Conservation (phyloP, 805 yeast genomes). For the Nakazawaea holstii region DNA sequence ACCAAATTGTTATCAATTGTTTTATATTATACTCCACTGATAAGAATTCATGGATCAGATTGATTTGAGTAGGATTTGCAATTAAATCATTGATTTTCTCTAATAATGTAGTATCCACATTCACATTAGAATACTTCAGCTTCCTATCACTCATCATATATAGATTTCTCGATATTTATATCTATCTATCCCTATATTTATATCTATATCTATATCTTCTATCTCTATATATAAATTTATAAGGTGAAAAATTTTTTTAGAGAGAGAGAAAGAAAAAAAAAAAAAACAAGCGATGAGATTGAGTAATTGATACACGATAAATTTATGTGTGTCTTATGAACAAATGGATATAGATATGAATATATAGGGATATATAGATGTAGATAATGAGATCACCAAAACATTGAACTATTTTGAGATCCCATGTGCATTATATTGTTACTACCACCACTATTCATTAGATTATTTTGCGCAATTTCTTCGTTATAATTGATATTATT, state of each 20-base stretch:
- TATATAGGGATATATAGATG: not conserved
- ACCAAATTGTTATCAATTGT: constrained; percentile 35
- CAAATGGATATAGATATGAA: too few relatives aligned
- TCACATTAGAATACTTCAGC: not conserved
- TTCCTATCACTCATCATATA: not conserved
- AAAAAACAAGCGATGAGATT: not conserved
- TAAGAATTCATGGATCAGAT: constrained; percentile 23
- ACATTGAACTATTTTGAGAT: not conserved
- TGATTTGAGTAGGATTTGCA: constrained; percentile 6
- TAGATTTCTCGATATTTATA: too few relatives aligned
- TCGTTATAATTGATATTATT: not conserved
- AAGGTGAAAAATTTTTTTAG: not conserved
- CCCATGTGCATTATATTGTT: not conserved
- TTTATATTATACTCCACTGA: constrained; percentile 22
- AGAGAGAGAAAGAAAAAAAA: not conserved
- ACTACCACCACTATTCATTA: not conserved
- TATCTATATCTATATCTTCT: too few relatives aligned
- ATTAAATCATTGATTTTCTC: not conserved
- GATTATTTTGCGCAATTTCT: too few relatives aligned
- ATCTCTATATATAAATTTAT: not conserved
- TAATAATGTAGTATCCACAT: constrained; percentile 1
- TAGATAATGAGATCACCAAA: not conserved
- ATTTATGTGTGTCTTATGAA: too few relatives aligned
- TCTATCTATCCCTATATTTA: too few relatives aligned
- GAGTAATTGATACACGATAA: not conserved